Percentiles rank a stretch among this genome's conserved stretches.
Conservation (phyloP, 2,329 filamentous ascomycete genomes). For the Monosporascus ibericus region DNA sequence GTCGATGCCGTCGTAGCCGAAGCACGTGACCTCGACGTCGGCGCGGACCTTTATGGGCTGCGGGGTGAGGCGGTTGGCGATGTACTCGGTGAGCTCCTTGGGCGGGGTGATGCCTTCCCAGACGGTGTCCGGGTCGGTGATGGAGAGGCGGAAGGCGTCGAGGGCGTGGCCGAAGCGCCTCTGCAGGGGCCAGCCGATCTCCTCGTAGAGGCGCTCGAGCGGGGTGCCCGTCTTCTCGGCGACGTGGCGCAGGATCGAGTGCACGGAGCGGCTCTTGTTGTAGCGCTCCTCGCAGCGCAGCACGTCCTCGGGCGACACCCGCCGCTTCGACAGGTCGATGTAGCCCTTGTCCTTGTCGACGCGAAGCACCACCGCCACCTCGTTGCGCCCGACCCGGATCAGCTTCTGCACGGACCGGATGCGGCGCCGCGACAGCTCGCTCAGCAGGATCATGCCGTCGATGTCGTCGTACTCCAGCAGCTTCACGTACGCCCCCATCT, state of each 20-base stretch:
- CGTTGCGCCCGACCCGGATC: conserved; percentile 94
- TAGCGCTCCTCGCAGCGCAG: conserved; percentile 98
- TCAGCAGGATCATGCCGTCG: conserved; percentile 99
- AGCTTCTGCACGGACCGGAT: conserved; percentile 98
- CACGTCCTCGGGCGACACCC: conserved; percentile 95
- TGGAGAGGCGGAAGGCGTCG: conserved; percentile 97
- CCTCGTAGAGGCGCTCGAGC: conserved; percentile 92
- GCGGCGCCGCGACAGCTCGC: conserved; percentile 94
- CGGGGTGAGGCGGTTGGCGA: conserved; percentile 92
- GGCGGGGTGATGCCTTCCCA: conserved; percentile 82
- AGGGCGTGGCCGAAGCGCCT: conserved; percentile 95
- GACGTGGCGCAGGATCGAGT: conserved; percentile 98
- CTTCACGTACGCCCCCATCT: conserved; percentile 99
- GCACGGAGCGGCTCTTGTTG: conserved; percentile 99
- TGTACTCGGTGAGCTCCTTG: conserved; percentile 89
- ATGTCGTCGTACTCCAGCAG: conserved; percentile 99
- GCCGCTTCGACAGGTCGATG: conserved; percentile 97
- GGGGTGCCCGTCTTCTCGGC: conserved; percentile 92
- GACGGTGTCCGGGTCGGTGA: conserved; percentile 81
- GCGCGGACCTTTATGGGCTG: conserved; percentile 98
- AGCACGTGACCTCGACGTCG: conserved; percentile 93
- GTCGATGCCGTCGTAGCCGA: conserved; percentile 96
- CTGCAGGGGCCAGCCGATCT: conserved; percentile 94
- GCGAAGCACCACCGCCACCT: conserved; percentile 96
- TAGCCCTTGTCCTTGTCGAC: conserved; percentile 99